A percentile compares a stretch with the other conserved stretches of the same genome.
Conservation (phyloP, 2,329 filamentous ascomycete genomes). For the Ceratocystis albifundus region DNA sequence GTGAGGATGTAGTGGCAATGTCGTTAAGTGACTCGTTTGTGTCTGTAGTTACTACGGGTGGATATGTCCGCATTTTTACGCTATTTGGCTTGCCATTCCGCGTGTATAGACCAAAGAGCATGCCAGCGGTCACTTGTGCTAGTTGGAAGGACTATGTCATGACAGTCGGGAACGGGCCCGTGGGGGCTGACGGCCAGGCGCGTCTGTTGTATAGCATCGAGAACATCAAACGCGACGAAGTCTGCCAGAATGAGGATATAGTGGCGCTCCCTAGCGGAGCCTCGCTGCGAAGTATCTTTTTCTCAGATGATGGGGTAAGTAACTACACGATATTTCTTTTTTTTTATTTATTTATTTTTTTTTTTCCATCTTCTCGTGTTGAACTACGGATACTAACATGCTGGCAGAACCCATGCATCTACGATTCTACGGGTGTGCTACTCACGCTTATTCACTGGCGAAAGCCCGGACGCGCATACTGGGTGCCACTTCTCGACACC, state of each 20-base stretch:
- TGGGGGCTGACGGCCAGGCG: constrained; percentile 64
- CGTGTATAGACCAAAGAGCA: constrained; percentile 83
- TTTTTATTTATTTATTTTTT: too few relatives aligned
- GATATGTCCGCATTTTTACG: constrained; percentile 87
- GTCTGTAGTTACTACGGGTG: constrained; percentile 72
- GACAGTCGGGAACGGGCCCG: constrained; percentile 83
- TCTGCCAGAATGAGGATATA: constrained; percentile 88
- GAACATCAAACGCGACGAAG: constrained; percentile 84
- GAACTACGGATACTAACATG: constrained; percentile 14
- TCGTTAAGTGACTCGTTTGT: constrained; percentile 85
- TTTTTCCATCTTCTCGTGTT: not conserved
- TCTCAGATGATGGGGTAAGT: constrained; percentile 76
- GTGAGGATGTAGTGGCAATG: constrained; percentile 79
- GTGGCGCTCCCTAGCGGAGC: constrained; percentile 69
- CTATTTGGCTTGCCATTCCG: constrained; percentile 82
- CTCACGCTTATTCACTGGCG: constrained; percentile 88
- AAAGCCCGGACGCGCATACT: constrained; percentile 68
- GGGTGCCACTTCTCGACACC: constrained; percentile 89
- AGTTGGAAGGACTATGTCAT: constrained; percentile 95
- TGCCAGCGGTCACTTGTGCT: constrained; percentile 80
- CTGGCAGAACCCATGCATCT: constrained; percentile 77
- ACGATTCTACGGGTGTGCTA: constrained; percentile 82
- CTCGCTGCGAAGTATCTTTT: constrained; percentile 73
- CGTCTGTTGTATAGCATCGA: constrained; percentile 83
- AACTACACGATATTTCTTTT: not conserved